phyloP scores from a whole-genome alignment of 2,329 filamentous ascomycete species.

The Talaromyces verruculosus region DNA sequence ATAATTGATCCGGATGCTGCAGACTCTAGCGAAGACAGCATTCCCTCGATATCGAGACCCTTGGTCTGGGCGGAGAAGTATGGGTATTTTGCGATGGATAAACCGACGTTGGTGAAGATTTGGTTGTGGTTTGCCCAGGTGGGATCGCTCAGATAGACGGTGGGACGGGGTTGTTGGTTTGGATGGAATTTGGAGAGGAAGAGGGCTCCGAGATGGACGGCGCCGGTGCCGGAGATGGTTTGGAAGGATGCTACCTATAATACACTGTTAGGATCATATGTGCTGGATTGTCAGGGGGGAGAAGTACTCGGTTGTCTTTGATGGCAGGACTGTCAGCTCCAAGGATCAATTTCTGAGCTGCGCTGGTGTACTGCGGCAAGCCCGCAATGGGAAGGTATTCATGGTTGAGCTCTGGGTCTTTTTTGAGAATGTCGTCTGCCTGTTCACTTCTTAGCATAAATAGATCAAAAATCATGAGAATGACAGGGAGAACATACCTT shows the following conservation, averaged over 20 bases:
- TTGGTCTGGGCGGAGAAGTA: slow-evolving; percentile 90
- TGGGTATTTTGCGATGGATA: slow-evolving; percentile 79
- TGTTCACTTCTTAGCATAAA: slow-evolving; percentile 41
- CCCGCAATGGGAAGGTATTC: slow-evolving; percentile 98
- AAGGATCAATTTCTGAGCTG: slow-evolving; percentile 87
- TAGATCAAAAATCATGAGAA: not conserved
- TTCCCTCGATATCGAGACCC: slow-evolving; percentile 87
- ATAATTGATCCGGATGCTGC: slow-evolving; percentile 82
- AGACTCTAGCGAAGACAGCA: slow-evolving; percentile 68
- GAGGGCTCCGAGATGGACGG: slow-evolving; percentile 86
- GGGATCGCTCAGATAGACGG: slow-evolving; percentile 87
- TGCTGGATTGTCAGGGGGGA: not conserved
- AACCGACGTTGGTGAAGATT: slow-evolving; percentile 88
- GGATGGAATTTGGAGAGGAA: slow-evolving; percentile 93
- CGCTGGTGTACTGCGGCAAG: slow-evolving; percentile 78
- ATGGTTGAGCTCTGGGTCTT: slow-evolving; percentile 89
- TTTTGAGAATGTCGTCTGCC: slow-evolving; percentile 87
- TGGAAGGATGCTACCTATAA: slow-evolving; percentile 70
- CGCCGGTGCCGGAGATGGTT: slow-evolving; percentile 96
- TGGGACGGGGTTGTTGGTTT: slow-evolving; percentile 57
- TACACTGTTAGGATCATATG: not conserved
- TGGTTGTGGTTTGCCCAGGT: slow-evolving; percentile 99
- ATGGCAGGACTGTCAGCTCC: slow-evolving; percentile 78
- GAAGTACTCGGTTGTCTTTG: slow-evolving; percentile 70
- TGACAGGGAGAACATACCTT: slow-evolving; percentile 61